Evolutionary conservation across 202 grass and related monocot species (phyloP), one percentile per base, ranked within the genome.

Genomic region (Panicum virgatum): DNA sequence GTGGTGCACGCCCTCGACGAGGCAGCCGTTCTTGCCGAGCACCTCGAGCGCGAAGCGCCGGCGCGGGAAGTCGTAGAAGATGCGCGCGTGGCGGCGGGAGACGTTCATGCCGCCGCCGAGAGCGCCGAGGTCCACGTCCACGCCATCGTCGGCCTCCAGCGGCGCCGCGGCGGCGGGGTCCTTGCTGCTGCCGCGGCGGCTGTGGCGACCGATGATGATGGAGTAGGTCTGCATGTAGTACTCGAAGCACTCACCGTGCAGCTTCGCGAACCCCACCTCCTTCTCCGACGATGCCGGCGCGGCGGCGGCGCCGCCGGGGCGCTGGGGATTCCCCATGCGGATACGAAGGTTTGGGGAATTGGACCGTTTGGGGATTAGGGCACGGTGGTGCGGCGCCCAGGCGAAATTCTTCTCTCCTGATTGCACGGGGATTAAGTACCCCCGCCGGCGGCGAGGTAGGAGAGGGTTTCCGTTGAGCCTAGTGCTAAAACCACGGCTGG

Each of bases 181-280:
- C 50, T 78, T 85, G 73, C 86, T 84, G 81, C 81, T 84, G 81
- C 81, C 76, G 73, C 86, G 88, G 81, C 76, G 86, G 69, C 92
- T 91, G 75, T 75, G 53, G 74, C 92, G 89, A 39, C 96, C 96
- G 20, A 98, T 75, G 40, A 88, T 59, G 76, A 96, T 96, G 43
- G 96, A 98, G 78, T 98, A 98, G 38, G 90, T 96, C 81, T 95
- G 96, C 92, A 98, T 98, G 96, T 93, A 98, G 87, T 90, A 93
- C 77, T 95, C 89, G 73, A 98, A 98, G 63, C 86, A 87, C 65
- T 93, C 87, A 5, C 96, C 96, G 75, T 95, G 87, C 13, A 98
- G 92, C 86, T 98, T 98, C 34, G 96, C 96, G 52, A 98, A 93
- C n/a, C 90, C 96, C 26, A 95, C 90, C 67, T 86, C 85, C n/a